Percentiles rank a stretch among this genome's conserved stretches.
Evolutionary conservation across 2,329 filamentous ascomycete species (phyloP).

Genomic region (Sporothrix variecibatus): DNA sequence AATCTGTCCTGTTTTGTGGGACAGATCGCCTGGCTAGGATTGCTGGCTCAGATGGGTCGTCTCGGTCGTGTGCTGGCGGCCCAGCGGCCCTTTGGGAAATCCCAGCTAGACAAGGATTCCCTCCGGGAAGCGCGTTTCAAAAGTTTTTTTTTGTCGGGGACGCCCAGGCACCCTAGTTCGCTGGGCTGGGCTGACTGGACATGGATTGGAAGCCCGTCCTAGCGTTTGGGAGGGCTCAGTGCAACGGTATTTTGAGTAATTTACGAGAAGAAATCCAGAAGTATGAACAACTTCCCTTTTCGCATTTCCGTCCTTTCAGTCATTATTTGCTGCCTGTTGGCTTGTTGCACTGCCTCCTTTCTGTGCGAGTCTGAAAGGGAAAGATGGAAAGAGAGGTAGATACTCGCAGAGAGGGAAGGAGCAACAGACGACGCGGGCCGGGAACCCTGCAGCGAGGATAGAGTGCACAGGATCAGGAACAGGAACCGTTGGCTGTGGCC

Average conservation of each 20-base stretch:
- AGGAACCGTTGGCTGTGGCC: background rate
- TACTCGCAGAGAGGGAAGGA: background rate
- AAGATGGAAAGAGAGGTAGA: no score
- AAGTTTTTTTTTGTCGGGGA: background rate
- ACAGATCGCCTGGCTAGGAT: slow-evolving; percentile 2
- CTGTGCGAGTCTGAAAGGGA: background rate
- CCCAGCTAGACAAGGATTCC: no score
- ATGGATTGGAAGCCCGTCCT: background rate
- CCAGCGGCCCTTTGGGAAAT: background rate
- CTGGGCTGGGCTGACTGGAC: background rate
- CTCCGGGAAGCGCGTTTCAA: slow-evolving; percentile 1
- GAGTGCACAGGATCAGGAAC: background rate
- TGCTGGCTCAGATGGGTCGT: background rate
- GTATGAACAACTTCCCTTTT: background rate
- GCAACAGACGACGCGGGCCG: background rate
- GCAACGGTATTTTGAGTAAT: slow-evolving; percentile 4
- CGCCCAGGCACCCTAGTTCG: background rate
- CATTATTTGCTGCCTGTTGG: background rate
- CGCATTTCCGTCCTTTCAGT: background rate
- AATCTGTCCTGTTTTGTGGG: background rate
- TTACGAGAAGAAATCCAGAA: background rate
- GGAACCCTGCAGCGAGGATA: background rate
- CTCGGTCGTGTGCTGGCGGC: background rate
- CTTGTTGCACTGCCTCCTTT: slow-evolving; percentile 4
- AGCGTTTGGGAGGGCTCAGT: background rate